These are phyloP conservation scores for Marvania coccoides DNA, from an alignment of 139 green algal genomes.

Conservation along the genomic window DNA sequence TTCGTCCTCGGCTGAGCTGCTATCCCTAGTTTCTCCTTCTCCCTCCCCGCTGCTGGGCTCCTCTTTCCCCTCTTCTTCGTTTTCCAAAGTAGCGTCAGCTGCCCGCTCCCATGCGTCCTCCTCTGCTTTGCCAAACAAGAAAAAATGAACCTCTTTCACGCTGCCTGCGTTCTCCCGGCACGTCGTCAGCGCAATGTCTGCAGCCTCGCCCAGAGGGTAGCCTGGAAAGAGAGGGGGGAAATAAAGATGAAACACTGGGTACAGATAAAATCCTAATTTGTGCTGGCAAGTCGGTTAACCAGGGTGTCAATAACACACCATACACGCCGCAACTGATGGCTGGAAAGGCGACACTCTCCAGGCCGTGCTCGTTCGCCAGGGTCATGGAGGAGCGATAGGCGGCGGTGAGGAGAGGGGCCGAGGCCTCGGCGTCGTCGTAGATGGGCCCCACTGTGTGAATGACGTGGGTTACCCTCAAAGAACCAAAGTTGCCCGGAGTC, in stretches of 20 bases:
- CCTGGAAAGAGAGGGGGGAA: too few relatives aligned
- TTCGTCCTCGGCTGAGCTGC: too few relatives aligned
- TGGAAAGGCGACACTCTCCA: constrained; percentile 73
- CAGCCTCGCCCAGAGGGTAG: constrained; percentile 64
- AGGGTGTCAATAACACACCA: constrained; percentile 7
- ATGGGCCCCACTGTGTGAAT: constrained; percentile 90
- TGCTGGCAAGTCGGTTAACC: too few relatives aligned
- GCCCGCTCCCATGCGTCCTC: background rate
- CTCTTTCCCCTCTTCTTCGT: background rate
- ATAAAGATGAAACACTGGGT: too few relatives aligned
- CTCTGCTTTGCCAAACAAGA: constrained; percentile 39
- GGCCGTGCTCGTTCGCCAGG: constrained; percentile 36
- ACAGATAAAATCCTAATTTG: too few relatives aligned
- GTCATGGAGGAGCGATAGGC: constrained; percentile 54
- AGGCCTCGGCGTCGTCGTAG: constrained; percentile 44
- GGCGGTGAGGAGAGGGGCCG: constrained; percentile 42
- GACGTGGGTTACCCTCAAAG: constrained; percentile 60
- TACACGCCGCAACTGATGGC: constrained; percentile 84
- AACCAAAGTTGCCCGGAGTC: constrained; percentile 35
- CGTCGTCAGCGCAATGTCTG: constrained; percentile 37
- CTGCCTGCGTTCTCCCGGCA: constrained; percentile 29
- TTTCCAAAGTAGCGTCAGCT: background rate
- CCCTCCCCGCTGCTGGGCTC: too few relatives aligned
- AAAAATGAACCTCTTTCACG: constrained; percentile 62
- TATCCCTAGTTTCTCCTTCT: too few relatives aligned